A percentile compares a stretch with the other conserved stretches of the same genome.
phyloP scores from a whole-genome alignment of 768 basidiomycete species.

The Suillus subluteus region DNA sequence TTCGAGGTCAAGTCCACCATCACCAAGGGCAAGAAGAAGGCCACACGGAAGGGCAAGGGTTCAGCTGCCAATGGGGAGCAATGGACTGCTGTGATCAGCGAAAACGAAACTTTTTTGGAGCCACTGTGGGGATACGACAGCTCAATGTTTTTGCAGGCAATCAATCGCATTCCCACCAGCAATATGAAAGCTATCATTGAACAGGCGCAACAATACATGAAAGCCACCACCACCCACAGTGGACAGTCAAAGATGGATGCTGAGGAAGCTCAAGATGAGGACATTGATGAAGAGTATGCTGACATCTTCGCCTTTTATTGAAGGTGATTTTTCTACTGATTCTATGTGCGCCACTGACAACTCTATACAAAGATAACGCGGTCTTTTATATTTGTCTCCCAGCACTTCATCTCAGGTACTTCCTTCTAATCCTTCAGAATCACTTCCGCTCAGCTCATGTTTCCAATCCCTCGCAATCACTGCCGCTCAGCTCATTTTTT shows the following conservation, averaged over 20 bases:
- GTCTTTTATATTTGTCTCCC: no score
- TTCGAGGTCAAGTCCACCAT: not conserved
- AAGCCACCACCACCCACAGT: not conserved
- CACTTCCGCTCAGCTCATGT: no score
- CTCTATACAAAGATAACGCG: no score
- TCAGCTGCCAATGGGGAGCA: not conserved
- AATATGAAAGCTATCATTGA: not conserved
- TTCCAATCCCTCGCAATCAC: no score
- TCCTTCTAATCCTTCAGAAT: no score
- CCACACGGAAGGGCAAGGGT: not conserved
- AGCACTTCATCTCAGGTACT: no score
- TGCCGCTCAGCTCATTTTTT: no score
- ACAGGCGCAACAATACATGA: not conserved
- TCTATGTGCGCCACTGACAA: no score
- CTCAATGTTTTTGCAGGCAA: slow-evolving; percentile 1
- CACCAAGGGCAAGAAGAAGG: not conserved
- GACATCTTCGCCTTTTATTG: not conserved
- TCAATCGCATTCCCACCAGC: not conserved
- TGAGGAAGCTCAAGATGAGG: not conserved
- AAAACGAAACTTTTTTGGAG: not conserved
- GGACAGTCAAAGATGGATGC: not conserved
- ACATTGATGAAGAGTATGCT: not conserved
- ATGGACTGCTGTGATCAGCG: not conserved
- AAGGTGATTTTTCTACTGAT: not conserved
- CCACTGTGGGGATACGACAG: slow-evolving; percentile 2